These are phyloP conservation scores for Oidiodendron maius DNA, from an alignment of 495 filamentous ascomycete genomes.

Conservation along the genomic window DNA sequence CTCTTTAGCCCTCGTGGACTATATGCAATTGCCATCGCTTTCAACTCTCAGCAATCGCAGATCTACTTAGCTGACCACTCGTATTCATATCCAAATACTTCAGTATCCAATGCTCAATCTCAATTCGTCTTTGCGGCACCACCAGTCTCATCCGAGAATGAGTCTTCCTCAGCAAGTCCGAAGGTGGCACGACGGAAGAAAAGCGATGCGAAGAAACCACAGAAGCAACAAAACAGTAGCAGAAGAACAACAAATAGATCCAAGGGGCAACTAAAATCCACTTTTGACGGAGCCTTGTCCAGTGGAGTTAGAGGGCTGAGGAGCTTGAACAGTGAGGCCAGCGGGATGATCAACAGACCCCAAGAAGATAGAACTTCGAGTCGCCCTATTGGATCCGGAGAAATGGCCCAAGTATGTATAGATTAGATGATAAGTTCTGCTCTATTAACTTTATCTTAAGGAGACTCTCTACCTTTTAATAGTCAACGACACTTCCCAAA, in stretches of 20 bases:
- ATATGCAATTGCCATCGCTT: conserved; percentile 14
- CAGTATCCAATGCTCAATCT: neutral
- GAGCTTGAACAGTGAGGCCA: neutral
- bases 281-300: too few species aligned
- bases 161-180: neutral
- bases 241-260: too few species aligned
- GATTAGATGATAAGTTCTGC: neutral
- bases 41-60: neutral
- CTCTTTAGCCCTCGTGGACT: conserved; percentile 15
- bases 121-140: neutral
- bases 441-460: neutral
- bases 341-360: neutral
- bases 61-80: conserved; percentile 1
- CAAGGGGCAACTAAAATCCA: too few species aligned
- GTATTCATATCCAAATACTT: neutral
- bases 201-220: neutral
- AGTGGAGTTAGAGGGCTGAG: neutral
- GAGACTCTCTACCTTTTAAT: conserved; percentile 1
- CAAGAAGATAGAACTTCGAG: too few species aligned
- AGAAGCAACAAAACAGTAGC: too few species aligned
- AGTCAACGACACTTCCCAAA: neutral
- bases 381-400: neutral
- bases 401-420: neutral
- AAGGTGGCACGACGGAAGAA: neutral
- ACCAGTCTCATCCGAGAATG: too few species aligned